Conservation (phyloP, 768 basidiomycete species). For the Amanita brunnescens region DNA sequence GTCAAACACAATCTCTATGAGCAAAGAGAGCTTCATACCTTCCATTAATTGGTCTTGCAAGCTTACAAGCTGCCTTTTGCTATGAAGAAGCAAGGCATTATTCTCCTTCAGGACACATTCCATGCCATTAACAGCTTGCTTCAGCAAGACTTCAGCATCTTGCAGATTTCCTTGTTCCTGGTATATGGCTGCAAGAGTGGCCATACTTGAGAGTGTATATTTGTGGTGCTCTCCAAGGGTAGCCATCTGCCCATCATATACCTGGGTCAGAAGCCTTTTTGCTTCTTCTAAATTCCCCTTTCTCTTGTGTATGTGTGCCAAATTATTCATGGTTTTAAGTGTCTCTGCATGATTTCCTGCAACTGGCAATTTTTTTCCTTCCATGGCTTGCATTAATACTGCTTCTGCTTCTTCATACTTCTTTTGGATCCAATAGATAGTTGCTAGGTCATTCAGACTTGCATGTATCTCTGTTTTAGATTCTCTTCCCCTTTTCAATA, state of each 20-base stretch:
- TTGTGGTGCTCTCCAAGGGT: background rate
- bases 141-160: background rate
- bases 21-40: too few species aligned
- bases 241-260: background rate
- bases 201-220: background rate
- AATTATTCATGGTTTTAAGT: background rate
- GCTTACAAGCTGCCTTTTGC: too few species aligned
- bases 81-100: too few species aligned
- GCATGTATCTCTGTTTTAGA: background rate
- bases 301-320: background rate
- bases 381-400: background rate
- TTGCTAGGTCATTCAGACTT: background rate
- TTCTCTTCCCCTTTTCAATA: background rate
- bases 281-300: background rate
- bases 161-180: background rate
- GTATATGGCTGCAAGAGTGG: slow-evolving; percentile 4
- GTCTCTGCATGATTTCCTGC: background rate
- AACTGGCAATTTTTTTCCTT: background rate
- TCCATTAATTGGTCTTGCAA: too few species aligned
- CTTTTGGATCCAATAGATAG: background rate
- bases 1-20: too few species aligned
- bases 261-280: background rate
- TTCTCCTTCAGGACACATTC: too few species aligned
- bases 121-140: background rate
- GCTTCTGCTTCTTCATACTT: background rate